Evolutionary conservation across 2,329 filamentous ascomycete genomes (phyloP), one percentile per base, ranked within the genome.

Genomic region (Diaporthe aspalathi): DNA sequence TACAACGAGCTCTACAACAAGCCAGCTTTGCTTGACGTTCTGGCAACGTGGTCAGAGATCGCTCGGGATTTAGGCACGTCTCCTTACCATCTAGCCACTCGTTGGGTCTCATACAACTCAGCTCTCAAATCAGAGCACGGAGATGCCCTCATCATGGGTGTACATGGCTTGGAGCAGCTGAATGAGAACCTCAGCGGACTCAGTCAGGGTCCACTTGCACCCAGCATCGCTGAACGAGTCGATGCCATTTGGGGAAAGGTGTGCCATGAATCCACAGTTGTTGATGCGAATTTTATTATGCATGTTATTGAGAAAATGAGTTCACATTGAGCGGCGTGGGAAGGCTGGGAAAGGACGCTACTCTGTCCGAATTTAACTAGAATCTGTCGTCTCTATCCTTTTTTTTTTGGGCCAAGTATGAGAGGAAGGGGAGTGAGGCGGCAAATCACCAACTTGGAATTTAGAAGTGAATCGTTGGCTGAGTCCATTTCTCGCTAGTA

Each of bases 1-100:
- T 62, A 32, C 56, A 62, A 62, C 2, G 40, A 62, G 24, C 56
- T 60, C 24, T 60, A 60, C 38, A 60, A 60, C 16, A 60, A 60
- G 56, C 56, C 56, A 22, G 38, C 38, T 17, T 29, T 60, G 38
- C 56, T 60, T 60, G 56, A 45, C 9, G 29, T 60, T n/a, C 35
- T 60, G 24, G 4, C 16, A 14, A 60, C 56, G 0, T 60, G 56
- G 56, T 17, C 38, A 2, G 56, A 60, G 4, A 60, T 60, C 7
- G 56, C 56, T 60, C 38, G 22, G 4, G 24, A 60, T 3, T 38
- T 38, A 24, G 56, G 22, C 56, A 60, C 56, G 0, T 27, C 38
- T 0, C 56, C 56, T 45, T 60, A 60, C 22, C 56, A 60, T 14
- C 56, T 60, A 5, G 56, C 56, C 24, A 60, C 38, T 45, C 56